These are phyloP conservation scores for Aspergillus indologenus DNA, from an alignment of 495 filamentous ascomycete genomes.

Conservation along the genomic window DNA sequence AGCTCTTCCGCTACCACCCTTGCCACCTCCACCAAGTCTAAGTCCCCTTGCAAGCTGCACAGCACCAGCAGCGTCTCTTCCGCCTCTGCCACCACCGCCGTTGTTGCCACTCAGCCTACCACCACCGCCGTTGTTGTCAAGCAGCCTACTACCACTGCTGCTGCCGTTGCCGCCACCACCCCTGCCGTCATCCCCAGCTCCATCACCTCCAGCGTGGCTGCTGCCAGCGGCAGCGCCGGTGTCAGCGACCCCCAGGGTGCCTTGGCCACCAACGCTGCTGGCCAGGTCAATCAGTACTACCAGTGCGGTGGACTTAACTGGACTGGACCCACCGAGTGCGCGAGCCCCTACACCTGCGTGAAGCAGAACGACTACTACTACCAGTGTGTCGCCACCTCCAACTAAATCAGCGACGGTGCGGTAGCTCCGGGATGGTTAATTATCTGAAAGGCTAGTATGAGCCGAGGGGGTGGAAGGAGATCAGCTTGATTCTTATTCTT, in stretches of 20 bases:
- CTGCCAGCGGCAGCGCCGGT: neutral
- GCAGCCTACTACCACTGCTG: neutral
- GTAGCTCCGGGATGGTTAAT: neutral
- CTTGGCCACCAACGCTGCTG: constrained; percentile 1
- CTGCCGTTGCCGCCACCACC: neutral
- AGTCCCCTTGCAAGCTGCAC: neutral
- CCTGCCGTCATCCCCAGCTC: neutral
- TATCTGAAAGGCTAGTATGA: neutral
- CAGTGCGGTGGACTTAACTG: constrained; percentile 55
- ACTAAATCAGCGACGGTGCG: neutral
- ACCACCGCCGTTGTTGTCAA: neutral
- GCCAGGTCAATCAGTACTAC: constrained; percentile 23
- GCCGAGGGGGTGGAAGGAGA: neutral
- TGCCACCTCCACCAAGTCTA: neutral
- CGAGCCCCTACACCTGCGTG: constrained; percentile 42
- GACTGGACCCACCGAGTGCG: constrained; percentile 46
- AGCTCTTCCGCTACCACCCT: neutral
- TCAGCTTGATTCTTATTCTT: constrained; percentile 2
- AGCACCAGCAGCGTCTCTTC: neutral
- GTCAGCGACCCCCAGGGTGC: constrained; percentile 7
- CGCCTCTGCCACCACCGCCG: neutral
- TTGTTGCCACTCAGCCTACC: neutral
- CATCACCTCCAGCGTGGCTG: neutral
- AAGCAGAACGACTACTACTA: constrained; percentile 49
- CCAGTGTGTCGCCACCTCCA: constrained; percentile 41